Conservation (phyloP, 2,329 filamentous ascomycete species). For the Aspergillus costaricaensis region DNA sequence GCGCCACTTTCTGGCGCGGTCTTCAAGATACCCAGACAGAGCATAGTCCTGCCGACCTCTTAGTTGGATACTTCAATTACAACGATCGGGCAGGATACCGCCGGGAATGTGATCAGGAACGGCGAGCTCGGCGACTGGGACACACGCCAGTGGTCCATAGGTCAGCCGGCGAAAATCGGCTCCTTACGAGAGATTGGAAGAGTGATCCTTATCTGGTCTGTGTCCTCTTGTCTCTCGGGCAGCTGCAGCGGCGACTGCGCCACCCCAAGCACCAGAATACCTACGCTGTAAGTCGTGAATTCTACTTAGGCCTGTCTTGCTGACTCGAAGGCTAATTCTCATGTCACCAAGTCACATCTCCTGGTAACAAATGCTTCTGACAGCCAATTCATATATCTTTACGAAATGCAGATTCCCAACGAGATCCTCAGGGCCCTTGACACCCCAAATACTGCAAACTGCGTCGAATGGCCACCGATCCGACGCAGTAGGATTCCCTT, state of each 20-base stretch:
- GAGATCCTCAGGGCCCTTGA: constrained; percentile 10
- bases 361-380: constrained; percentile 12
- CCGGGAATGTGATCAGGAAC: too few relatives aligned
- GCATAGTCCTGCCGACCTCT: background rate
- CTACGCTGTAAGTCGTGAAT: constrained; percentile 12
- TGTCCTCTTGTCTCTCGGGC: constrained; percentile 18
- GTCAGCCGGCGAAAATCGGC: too few relatives aligned
- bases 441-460: constrained; percentile 1
- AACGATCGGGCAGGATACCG: constrained; percentile 8
- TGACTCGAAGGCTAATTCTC: background rate
- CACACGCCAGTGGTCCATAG: too few relatives aligned
- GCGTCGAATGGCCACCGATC: constrained; percentile 10
- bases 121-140: too few relatives aligned
- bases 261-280: background rate
- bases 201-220: constrained; percentile 21
- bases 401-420: constrained; percentile 14
- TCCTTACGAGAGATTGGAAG: constrained; percentile 12
- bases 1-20: constrained; percentile 10
- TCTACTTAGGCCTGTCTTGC: background rate
- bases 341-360: constrained; percentile 14
- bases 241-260: constrained; percentile 13
- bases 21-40: background rate
- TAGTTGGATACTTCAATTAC: constrained; percentile 18
- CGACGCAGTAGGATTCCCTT: constrained; percentile 11
- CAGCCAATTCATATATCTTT: constrained; percentile 11